phyloP scores from a whole-genome alignment of 202 grass and related monocot genomes.

The Eragrostis tef region DNA sequence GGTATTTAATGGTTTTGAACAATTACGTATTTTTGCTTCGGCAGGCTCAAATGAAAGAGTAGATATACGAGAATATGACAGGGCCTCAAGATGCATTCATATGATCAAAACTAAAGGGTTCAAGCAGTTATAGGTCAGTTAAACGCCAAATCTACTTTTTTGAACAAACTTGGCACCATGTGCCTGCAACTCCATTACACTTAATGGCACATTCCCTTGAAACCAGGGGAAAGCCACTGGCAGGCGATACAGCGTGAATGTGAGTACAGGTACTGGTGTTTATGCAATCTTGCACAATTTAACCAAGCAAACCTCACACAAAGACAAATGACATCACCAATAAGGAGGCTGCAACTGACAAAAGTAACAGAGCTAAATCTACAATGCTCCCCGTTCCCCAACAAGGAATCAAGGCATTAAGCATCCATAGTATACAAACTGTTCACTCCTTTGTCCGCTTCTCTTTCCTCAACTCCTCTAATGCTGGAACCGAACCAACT shows the following conservation, averaged over 20 bases:
- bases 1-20: neutral
- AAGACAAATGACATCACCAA: slow-evolving; percentile 22
- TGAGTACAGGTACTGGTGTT: neutral
- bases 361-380: slow-evolving; percentile 1
- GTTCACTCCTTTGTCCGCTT: neutral
- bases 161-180: slow-evolving; percentile 25
- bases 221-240: neutral
- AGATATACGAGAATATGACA: neutral
- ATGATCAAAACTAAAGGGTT: neutral
- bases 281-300: slow-evolving; percentile 13
- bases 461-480: slow-evolving; percentile 4
- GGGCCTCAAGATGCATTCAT: slow-evolving; percentile 10
- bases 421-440: neutral
- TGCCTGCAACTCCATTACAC: neutral
- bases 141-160: neutral
- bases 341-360: slow-evolving; percentile 7
- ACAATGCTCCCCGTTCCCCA: neutral
- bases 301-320: slow-evolving; percentile 23
- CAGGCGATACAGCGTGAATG: neutral
- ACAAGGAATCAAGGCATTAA: slow-evolving; percentile 15
- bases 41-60: neutral
- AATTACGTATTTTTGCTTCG: neutral
- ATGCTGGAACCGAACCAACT: neutral
- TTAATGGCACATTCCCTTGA: neutral
- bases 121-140: neutral